A percentile compares a stretch with the other conserved stretches of the same genome.
These are phyloP conservation scores for Plasmodium sp. DNA, from an alignment of 169 alveolate genomes.

Conservation along the genomic window DNA sequence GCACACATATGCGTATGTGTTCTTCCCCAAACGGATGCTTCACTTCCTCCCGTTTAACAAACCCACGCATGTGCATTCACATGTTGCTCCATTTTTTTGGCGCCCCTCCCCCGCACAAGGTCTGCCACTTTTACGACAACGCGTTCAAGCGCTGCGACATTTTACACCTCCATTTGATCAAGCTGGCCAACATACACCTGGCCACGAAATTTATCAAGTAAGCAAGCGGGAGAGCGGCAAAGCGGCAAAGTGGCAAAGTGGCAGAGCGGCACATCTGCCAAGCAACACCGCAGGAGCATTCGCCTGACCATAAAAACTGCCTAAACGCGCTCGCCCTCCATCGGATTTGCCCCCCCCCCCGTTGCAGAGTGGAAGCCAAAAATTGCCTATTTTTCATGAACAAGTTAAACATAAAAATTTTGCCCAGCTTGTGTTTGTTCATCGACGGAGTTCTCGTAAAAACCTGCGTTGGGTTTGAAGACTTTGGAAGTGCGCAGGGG, in stretches of 20 bases:
- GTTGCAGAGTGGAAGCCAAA: conserved; percentile 64
- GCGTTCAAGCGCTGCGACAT: conserved; percentile 49
- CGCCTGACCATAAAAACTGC: neutral
- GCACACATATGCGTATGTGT: neutral
- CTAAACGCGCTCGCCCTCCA: neutral
- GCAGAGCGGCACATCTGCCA: neutral
- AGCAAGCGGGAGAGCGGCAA: neutral
- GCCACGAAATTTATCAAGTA: conserved; percentile 65
- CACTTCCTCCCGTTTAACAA: neutral
- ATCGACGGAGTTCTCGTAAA: conserved; percentile 54
- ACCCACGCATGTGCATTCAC: neutral
- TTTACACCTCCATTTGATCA: conserved; percentile 65
- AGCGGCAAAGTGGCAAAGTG: neutral
- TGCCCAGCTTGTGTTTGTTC: conserved; percentile 71
- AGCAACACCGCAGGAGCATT: neutral
- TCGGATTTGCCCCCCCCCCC: neutral
- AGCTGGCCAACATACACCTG: conserved; percentile 49
- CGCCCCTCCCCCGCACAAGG: neutral
- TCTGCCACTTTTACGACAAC: conserved; percentile 72
- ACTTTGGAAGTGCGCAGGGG: conserved; percentile 37
- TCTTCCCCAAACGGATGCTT: neutral
- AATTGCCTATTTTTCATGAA: conserved; percentile 69
- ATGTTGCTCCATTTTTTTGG: neutral
- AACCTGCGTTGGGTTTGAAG: conserved; percentile 70
- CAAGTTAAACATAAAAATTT: conserved; percentile 31